phyloP scores from a whole-genome alignment of 306 rosid species.

The Rosa chinensis region DNA sequence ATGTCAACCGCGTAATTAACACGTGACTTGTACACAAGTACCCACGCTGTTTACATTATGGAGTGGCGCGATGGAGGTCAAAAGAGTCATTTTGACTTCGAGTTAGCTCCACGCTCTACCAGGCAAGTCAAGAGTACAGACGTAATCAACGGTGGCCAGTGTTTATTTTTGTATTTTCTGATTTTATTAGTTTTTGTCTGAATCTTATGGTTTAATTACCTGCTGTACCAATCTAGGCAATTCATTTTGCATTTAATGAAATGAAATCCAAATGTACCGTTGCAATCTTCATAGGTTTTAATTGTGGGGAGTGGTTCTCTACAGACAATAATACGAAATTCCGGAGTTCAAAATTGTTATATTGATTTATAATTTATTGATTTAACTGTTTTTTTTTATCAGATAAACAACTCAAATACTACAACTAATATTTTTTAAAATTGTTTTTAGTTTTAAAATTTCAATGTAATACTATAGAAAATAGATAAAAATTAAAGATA shows the following conservation, averaged over 20 bases:
- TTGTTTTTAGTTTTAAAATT: no score
- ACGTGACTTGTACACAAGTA: neutral
- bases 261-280: neutral
- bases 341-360: no score
- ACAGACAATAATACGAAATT: no score
- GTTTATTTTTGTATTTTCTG: neutral
- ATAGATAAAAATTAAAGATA: no score
- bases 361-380: no score
- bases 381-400: no score
- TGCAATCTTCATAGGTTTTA: neutral
- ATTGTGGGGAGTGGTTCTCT: no score
- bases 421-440: no score
- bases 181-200: neutral
- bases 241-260: neutral
- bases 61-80: no score
- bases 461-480: no score
- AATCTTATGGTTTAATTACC: neutral
- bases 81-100: neutral
- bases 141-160: constrained; percentile 4
- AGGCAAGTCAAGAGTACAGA: neutral
- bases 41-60: neutral
- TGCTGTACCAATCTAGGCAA: neutral
- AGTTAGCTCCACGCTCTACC: neutral
- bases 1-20: neutral
- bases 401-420: no score